A percentile compares a stretch with the other conserved stretches of the same genome.
phyloP scores from a whole-genome alignment of 2,329 filamentous ascomycete species.

The Diplodia sapinea region DNA sequence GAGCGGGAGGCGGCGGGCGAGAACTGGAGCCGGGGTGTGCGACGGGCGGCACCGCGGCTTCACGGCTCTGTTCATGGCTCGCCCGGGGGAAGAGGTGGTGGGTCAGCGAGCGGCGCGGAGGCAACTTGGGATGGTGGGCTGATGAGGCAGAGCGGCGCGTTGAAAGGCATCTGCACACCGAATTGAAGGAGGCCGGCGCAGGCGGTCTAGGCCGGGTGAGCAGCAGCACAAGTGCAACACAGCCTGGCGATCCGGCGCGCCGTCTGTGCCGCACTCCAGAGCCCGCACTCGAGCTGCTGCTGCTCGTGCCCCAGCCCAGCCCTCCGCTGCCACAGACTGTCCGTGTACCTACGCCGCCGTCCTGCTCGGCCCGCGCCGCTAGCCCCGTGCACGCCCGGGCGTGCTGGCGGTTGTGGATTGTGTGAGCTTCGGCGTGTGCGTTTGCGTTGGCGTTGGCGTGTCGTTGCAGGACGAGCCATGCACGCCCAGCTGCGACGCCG shows the following conservation, averaged over 20 bases:
- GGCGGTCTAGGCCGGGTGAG: constrained; percentile 7
- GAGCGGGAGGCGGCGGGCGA: constrained; percentile 11
- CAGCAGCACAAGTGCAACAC: constrained; percentile 8
- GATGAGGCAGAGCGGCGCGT: constrained; percentile 5
- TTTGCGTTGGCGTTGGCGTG: too few relatives aligned
- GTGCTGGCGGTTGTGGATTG: background rate
- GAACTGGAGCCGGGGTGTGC: constrained; percentile 15
- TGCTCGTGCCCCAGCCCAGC: background rate
- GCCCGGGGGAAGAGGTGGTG: background rate
- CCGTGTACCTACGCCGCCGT: background rate
- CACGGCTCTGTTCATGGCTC: constrained; percentile 23
- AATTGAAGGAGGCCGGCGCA: background rate
- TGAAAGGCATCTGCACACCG: constrained; percentile 6
- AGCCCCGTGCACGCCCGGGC: background rate
- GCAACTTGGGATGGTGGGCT: constrained; percentile 8
- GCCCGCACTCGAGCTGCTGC: background rate
- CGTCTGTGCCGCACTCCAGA: background rate
- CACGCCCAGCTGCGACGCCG: background rate
- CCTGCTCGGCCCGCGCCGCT: constrained; percentile 15
- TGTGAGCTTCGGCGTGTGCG: too few relatives aligned
- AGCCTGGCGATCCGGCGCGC: background rate
- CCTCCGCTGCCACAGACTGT: background rate
- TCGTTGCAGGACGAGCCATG: background rate
- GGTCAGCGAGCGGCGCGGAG: background rate
- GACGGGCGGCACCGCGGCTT: constrained; percentile 18